Evolutionary conservation across 345 rosid genomes (phyloP), one percentile per base, ranked within the genome.

Genomic region (Linum tenue): DNA sequence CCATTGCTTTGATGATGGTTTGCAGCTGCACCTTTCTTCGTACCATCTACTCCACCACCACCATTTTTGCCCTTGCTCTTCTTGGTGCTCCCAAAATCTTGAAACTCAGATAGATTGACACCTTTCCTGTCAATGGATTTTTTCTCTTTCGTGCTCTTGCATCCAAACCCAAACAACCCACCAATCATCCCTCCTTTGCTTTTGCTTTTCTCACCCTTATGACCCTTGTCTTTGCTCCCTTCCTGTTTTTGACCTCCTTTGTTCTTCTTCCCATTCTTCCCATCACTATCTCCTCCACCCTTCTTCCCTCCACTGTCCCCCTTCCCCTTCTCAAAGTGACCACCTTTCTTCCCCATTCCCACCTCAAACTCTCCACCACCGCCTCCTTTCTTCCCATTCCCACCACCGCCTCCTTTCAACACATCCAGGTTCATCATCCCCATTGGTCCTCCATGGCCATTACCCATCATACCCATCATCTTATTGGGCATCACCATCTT

Each of bases 311-410:
- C 77, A 1, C 73, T 75, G 3, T 72, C 73, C 39, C 48, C 62
- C 35, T 70, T 70, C 7, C 73, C 65, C 44, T 75, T 69, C 38
- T 72, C 77, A 1, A 60, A 70, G 42, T 56, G 65, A 15, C 69
- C 76, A 12, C 86, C 84, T 73, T 75, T 83, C 78, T 80, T 80
- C 2, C 77, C 79, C 59, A 84, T 72, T 2, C 90, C 86, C 11
- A 88, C 69, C 67, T 87, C 90, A 82, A 87, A 64, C 10, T 15
- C 43, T 16, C 37, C 70, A 5, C 67, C 76, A 9, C 68, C 69
- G 6, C 78, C 81, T 0, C 82, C 81, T 62, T 81, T 82, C 75
- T 70, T 70, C 41, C 7, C 68, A 31, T 48, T 59, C 1, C 68
- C 67, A 12, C 67, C 75, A 0, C 75, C 72, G 5, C 65, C 66